These are phyloP conservation scores for Raddia guianensis DNA, from an alignment of 176 grass and related monocot genomes.

Conservation along the genomic window DNA sequence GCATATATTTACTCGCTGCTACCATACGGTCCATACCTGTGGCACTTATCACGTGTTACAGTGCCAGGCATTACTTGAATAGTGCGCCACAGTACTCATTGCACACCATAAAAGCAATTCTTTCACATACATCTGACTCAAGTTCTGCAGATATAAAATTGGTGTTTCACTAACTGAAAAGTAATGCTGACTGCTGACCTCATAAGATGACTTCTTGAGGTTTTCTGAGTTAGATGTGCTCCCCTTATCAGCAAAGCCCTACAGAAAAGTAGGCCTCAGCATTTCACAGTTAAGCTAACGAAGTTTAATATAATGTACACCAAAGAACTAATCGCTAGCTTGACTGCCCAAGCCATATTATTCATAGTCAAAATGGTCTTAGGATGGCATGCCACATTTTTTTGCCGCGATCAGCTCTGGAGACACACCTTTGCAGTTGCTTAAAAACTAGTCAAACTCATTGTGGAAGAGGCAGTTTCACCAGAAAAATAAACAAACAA, in stretches of 20 bases:
- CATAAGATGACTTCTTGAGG: slow-evolving; percentile 43
- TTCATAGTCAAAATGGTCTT: slow-evolving; percentile 20
- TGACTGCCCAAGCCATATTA: slow-evolving; percentile 22
- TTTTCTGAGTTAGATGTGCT: slow-evolving; percentile 42
- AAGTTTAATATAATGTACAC: neutral
- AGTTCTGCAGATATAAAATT: neutral
- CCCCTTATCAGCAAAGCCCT: slow-evolving; percentile 48
- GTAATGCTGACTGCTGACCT: slow-evolving; percentile 46
- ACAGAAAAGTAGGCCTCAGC: slow-evolving; percentile 28
- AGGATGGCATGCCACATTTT: slow-evolving; percentile 10
- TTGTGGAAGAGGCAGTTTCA: slow-evolving; percentile 11
- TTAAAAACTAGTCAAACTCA: slow-evolving; percentile 29
- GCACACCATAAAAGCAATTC: neutral
- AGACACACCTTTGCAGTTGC: slow-evolving; percentile 12
- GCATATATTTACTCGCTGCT: too few species aligned
- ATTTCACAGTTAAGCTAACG: slow-evolving; percentile 6
- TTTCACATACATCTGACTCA: slow-evolving; percentile 2
- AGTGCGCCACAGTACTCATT: too few species aligned
- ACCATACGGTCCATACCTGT: too few species aligned
- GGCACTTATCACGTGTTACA: too few species aligned
- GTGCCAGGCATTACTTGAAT: too few species aligned
- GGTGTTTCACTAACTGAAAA: slow-evolving; percentile 18
- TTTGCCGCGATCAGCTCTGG: neutral
- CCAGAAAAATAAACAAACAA: slow-evolving; percentile 13
- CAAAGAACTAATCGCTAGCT: slow-evolving; percentile 1